Evolutionary conservation across 768 basidiomycete species (phyloP).

Genomic region (Agrocybe pediades): DNA sequence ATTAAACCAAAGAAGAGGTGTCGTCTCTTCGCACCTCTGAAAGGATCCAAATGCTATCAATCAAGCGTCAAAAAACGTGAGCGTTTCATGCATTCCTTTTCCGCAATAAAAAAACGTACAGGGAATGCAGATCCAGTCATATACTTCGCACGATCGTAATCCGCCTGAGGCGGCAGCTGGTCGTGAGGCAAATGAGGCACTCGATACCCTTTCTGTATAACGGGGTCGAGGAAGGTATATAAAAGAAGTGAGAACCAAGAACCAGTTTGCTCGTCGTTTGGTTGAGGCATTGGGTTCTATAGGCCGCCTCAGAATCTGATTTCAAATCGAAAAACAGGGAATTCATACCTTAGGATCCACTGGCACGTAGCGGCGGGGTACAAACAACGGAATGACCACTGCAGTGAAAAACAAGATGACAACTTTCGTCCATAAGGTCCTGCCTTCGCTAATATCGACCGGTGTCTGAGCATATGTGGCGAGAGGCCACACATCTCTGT

Average conservation of each 20-base stretch:
- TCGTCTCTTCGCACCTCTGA: slow-evolving; percentile 5
- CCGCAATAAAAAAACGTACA: slow-evolving; percentile 22
- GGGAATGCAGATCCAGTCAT: slow-evolving; percentile 15
- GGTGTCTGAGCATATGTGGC: slow-evolving; percentile 47
- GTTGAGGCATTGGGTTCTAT: slow-evolving; percentile 29
- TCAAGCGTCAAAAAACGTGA: background rate
- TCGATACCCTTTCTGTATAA: slow-evolving; percentile 43
- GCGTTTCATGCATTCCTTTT: slow-evolving; percentile 5
- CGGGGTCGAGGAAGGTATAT: slow-evolving; percentile 54
- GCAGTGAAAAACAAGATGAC: slow-evolving; percentile 42
- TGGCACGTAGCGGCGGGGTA: slow-evolving; percentile 56
- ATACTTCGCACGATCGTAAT: slow-evolving; percentile 44
- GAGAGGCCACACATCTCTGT: slow-evolving; percentile 61
- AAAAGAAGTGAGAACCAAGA: slow-evolving; percentile 42
- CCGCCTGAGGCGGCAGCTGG: slow-evolving; percentile 59
- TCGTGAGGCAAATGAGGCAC: slow-evolving; percentile 46
- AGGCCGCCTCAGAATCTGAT: background rate
- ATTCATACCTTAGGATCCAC: slow-evolving; percentile 42
- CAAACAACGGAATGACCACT: slow-evolving; percentile 51
- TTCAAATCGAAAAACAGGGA: background rate
- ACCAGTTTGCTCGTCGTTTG: slow-evolving; percentile 50
- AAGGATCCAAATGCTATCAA: slow-evolving; percentile 10
- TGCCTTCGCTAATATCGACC: slow-evolving; percentile 44
- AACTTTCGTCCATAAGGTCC: slow-evolving; percentile 51
- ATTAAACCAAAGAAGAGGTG: slow-evolving; percentile 28